Conservation (phyloP, 352 stramenopile species). For the Pilasporangium apinafurcum region DNA sequence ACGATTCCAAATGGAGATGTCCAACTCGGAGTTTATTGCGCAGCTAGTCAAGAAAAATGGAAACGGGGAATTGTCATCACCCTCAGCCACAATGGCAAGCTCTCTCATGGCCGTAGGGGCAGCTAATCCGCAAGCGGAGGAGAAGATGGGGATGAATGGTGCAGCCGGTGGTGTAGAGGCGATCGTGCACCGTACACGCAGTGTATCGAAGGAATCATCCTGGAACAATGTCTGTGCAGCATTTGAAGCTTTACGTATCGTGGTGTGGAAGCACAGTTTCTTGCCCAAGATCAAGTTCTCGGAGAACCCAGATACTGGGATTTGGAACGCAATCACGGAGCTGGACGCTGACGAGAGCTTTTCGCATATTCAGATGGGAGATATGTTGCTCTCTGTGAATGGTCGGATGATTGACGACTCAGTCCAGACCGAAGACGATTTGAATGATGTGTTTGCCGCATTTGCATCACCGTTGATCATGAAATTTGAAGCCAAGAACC, state of each 20-base stretch:
- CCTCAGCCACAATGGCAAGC: slow-evolving; percentile 42
- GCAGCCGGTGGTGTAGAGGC: slow-evolving; percentile 11
- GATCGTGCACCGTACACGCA: slow-evolving; percentile 25
- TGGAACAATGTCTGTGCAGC: slow-evolving; percentile 79
- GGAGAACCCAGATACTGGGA: slow-evolving; percentile 24
- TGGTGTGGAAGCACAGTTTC: slow-evolving; percentile 88
- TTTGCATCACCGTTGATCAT: slow-evolving; percentile 76
- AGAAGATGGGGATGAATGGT: slow-evolving; percentile 34
- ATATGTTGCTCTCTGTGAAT: slow-evolving; percentile 74
- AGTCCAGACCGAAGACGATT: slow-evolving; percentile 51
- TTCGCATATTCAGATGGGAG: slow-evolving; percentile 57
- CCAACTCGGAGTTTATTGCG: slow-evolving; percentile 51
- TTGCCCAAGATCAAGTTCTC: slow-evolving; percentile 60
- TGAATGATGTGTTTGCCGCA: slow-evolving; percentile 68
- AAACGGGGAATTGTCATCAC: slow-evolving; percentile 33
- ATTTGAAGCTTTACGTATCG: slow-evolving; percentile 71
- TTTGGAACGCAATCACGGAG: slow-evolving; percentile 65
- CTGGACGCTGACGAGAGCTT: slow-evolving; percentile 80
- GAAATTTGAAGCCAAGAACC: slow-evolving; percentile 66
- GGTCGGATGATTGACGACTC: slow-evolving; percentile 57
- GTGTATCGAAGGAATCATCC: slow-evolving; percentile 64
- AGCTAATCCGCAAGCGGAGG: slow-evolving; percentile 62
- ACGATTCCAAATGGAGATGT: slow-evolving; percentile 79
- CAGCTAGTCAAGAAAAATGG: slow-evolving; percentile 60
- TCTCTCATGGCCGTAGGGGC: slow-evolving; percentile 27